phyloP scores from a whole-genome alignment of 257 asterid species.

The Primulina tabacum region DNA sequence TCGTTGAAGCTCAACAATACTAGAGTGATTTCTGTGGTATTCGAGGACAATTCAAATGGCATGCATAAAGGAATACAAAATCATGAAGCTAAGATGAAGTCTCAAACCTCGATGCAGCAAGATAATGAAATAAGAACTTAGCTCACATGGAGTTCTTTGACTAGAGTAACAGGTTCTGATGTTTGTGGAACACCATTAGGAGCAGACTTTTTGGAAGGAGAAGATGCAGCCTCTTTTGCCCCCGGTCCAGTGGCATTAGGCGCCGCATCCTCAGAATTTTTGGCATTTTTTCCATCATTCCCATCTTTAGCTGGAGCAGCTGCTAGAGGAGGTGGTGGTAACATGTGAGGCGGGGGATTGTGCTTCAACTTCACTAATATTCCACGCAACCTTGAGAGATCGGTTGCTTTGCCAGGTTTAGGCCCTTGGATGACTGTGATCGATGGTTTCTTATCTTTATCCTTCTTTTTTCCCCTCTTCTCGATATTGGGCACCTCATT shows the following conservation, averaged over 20 bases:
- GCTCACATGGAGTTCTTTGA: slow-evolving; percentile 33
- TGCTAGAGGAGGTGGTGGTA: slow-evolving; percentile 70
- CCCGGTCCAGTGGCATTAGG: not conserved
- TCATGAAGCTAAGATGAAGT: slow-evolving; percentile 14
- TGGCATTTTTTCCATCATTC: slow-evolving; percentile 34
- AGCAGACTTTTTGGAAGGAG: slow-evolving; percentile 43
- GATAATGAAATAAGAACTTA: slow-evolving; percentile 27
- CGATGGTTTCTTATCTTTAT: slow-evolving; percentile 87
- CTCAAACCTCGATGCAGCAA: not conserved
- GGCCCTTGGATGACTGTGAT: slow-evolving; percentile 87
- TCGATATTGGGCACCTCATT: slow-evolving; percentile 81
- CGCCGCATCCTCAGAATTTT: slow-evolving; percentile 24
- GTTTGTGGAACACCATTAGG: slow-evolving; percentile 40
- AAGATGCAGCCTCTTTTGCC: slow-evolving; percentile 24
- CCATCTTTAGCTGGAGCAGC: slow-evolving; percentile 52
- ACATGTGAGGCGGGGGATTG: slow-evolving; percentile 89
- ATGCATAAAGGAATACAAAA: slow-evolving; percentile 13
- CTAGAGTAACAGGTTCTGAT: slow-evolving; percentile 37
- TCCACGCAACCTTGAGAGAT: slow-evolving; percentile 90
- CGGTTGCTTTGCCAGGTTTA: slow-evolving; percentile 96
- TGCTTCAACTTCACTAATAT: slow-evolving; percentile 89
- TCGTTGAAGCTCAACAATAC: slow-evolving; percentile 10
- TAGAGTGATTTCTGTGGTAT: not conserved
- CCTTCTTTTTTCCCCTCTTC: slow-evolving; percentile 88
- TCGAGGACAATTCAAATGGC: slow-evolving; percentile 2